Conservation (phyloP, 164 flowering plant genomes). For the grape (Vitis vinifera) region ASM3070453v1 NC_081816.1:6511501-6512000, state of each 20-base stretch:
- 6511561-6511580: conserved; percentile 21
- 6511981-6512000: too few relatives aligned
- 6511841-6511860: background rate
- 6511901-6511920: too few relatives aligned
- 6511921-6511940: too few relatives aligned
- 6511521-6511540: conserved; percentile 26
- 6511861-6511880: conserved; percentile 4
- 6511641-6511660: conserved; percentile 32
- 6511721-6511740: conserved; percentile 9
- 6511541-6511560: conserved; percentile 36
- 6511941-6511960: too few relatives aligned
- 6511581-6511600: background rate
- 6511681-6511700: background rate
- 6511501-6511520: conserved; percentile 9
- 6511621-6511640: conserved; percentile 17
- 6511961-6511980: too few relatives aligned
- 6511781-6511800: background rate
- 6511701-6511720: conserved; percentile 29
- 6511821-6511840: background rate
- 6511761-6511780: background rate
- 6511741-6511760: conserved; percentile 15
- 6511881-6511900: background rate
- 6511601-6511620: background rate
- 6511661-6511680: conserved; percentile 1
- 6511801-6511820: background rate